Evolutionary conservation across 1,284 basidiomycete species (phyloP).

Genomic region (Cryptococcus maquisensis): DNA sequence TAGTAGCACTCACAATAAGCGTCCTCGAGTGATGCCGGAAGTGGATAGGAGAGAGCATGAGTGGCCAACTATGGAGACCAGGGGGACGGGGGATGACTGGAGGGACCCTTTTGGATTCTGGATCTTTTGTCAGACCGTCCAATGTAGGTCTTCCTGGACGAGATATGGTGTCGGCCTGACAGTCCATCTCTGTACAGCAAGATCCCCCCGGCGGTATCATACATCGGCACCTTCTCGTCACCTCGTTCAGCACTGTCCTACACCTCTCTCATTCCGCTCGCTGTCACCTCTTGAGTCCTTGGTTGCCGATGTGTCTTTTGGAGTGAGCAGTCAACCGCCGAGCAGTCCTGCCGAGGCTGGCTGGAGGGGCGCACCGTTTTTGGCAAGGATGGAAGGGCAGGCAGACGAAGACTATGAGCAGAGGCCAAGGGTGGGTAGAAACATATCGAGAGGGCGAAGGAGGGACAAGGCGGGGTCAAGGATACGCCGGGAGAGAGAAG

Average conservation of each 20-base stretch:
- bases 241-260: not conserved
- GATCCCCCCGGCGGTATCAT: not conserved
- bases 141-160: not conserved
- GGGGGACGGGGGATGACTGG: not conserved
- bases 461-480: not conserved
- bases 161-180: not conserved
- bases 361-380: constrained; percentile 14
- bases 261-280: constrained; percentile 8
- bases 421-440: too few species aligned
- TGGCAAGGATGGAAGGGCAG: constrained; percentile 16
- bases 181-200: not conserved
- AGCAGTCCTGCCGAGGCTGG: not conserved
- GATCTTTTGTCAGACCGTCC: not conserved
- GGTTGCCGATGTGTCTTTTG: too few species aligned
- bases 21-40: too few species aligned
- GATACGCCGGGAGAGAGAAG: not conserved
- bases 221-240: constrained; percentile 1
- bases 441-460: not conserved
- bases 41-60: too few species aligned
- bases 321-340: too few species aligned
- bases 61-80: not conserved
- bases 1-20: too few species aligned
- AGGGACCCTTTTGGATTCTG: constrained; percentile 7
- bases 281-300: not conserved
- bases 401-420: too few species aligned